Conservation (phyloP, 768 basidiomycete species). For the Boletus sp. region DNA sequence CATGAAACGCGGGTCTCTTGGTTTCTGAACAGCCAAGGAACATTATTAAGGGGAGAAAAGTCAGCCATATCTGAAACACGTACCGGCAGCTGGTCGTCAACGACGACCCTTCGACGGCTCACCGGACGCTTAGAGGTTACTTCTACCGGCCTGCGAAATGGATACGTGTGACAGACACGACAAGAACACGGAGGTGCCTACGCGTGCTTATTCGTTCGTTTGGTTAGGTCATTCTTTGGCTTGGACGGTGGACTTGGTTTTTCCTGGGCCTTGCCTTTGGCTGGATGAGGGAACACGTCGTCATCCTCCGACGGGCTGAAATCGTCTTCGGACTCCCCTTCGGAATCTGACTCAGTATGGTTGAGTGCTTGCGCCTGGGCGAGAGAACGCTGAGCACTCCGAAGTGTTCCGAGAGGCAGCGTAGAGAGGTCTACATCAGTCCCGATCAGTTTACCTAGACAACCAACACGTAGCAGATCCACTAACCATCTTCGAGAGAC, state of each 20-base stretch:
- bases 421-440: conserved; percentile 47
- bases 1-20: conserved; percentile 86
- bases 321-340: conserved; percentile 17
- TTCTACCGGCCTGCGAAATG: conserved; percentile 61
- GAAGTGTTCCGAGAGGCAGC: conserved; percentile 61
- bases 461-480: not conserved
- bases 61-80: conserved; percentile 20
- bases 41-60: not conserved
- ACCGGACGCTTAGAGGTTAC: conserved; percentile 84
- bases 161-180: not conserved
- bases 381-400: conserved; percentile 60
- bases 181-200: conserved; percentile 39
- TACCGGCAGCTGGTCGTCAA: conserved; percentile 66
- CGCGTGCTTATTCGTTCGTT: conserved; percentile 84
- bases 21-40: conserved; percentile 44
- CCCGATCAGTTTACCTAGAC: conserved; percentile 5
- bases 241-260: conserved; percentile 40
- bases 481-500: conserved; percentile 28
- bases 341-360: conserved; percentile 37
- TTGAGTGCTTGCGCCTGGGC: conserved; percentile 38
- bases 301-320: conserved; percentile 9
- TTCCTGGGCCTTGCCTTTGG: conserved; percentile 33
- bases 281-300: conserved; percentile 1
- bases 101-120: conserved; percentile 62
- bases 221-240: conserved; percentile 47